Evolutionary conservation across 495 filamentous ascomycete genomes (phyloP).

Genomic region (Aspergillus campestris): DNA sequence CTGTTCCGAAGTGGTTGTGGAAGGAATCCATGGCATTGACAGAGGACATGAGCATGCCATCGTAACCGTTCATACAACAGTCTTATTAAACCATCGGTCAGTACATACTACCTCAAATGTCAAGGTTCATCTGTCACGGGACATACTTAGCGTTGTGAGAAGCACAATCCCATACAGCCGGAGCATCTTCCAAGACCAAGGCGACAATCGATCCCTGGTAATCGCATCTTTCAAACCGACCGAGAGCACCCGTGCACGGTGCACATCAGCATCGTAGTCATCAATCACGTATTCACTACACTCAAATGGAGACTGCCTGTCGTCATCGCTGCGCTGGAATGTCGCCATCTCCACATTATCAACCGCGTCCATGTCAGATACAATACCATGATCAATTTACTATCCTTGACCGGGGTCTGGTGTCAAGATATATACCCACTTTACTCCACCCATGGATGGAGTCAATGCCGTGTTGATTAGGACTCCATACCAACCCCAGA

Average conservation of each 20-base stretch:
- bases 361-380: too few relatives aligned
- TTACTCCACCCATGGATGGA: too few relatives aligned
- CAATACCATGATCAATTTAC: too few relatives aligned
- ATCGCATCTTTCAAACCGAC: constrained; percentile 4
- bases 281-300: neutral
- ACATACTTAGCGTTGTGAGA: constrained; percentile 3
- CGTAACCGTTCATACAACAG: constrained; percentile 40
- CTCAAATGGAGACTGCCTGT: too few relatives aligned
- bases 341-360: too few relatives aligned
- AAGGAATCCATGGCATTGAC: constrained; percentile 28
- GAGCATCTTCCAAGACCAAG: constrained; percentile 4
- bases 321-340: too few relatives aligned
- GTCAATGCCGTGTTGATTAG: too few relatives aligned
- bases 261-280: neutral
- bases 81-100: neutral
- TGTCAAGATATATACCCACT: too few relatives aligned
- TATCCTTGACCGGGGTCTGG: too few relatives aligned
- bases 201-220: constrained; percentile 1
- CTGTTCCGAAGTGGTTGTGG: constrained; percentile 27
- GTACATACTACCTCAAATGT: too few relatives aligned
- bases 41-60: constrained; percentile 36
- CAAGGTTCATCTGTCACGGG: too few relatives aligned
- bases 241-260: constrained; percentile 4
- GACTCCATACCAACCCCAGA: too few relatives aligned
- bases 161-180: constrained; percentile 1